These are phyloP conservation scores for Calonectria naviculata DNA, from an alignment of 2,329 filamentous ascomycete species.

Conservation along the genomic window DNA sequence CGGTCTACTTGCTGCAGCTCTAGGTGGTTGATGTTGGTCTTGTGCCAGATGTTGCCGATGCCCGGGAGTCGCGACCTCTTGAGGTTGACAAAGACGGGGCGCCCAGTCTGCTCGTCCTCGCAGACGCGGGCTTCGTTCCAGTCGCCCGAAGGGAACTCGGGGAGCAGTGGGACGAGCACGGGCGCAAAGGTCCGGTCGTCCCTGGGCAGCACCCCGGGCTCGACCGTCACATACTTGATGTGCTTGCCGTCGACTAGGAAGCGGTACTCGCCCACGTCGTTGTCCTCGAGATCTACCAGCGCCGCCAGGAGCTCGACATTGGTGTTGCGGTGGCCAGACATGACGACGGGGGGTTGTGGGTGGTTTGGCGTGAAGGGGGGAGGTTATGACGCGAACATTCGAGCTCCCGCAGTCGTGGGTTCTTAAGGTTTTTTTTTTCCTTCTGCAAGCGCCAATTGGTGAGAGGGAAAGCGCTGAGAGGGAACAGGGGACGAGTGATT, in stretches of 20 bases:
- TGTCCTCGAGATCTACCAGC: conserved; percentile 39
- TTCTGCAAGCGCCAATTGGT: background rate
- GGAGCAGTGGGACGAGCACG: conserved; percentile 45
- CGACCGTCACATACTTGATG: conserved; percentile 55
- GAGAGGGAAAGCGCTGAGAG: background rate
- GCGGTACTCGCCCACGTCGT: conserved; percentile 48
- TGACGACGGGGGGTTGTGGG: background rate
- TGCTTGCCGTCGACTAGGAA: conserved; percentile 48
- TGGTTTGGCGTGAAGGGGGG: background rate
- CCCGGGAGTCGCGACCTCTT: conserved; percentile 41
- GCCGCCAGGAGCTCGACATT: conserved; percentile 40
- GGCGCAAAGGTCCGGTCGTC: conserved; percentile 49
- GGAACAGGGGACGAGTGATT: background rate
- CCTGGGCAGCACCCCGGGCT: conserved; percentile 44
- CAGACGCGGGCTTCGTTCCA: conserved; percentile 53
- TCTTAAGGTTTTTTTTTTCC: background rate
- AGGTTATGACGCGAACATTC: background rate
- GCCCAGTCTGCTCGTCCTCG: conserved; percentile 34
- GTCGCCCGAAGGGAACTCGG: conserved; percentile 50
- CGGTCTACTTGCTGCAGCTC: conserved; percentile 39
- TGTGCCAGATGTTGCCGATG: conserved; percentile 49
- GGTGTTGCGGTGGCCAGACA: conserved; percentile 5
- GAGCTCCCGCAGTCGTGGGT: background rate
- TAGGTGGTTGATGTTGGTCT: conserved; percentile 46
- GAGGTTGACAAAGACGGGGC: conserved; percentile 41